These are phyloP conservation scores for Phialocephala sp. DNA, from an alignment of 2,329 filamentous ascomycete genomes.

Conservation along the genomic window DNA sequence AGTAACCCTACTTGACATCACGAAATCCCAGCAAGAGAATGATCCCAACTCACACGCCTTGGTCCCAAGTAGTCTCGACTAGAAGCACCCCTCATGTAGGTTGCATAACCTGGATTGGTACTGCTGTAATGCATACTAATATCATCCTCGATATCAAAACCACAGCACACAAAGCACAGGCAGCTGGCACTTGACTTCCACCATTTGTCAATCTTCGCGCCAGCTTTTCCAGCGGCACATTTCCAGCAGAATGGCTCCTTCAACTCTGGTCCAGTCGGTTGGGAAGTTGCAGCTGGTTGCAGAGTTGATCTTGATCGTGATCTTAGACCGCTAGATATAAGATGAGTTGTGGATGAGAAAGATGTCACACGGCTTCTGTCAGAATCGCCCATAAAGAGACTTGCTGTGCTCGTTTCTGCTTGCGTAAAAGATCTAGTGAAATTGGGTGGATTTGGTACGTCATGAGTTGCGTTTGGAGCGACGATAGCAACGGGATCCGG, in stretches of 20 bases:
- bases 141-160: constrained; percentile 35
- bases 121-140: background rate
- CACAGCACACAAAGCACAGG: constrained; percentile 38
- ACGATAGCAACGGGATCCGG: background rate
- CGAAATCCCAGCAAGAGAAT: background rate
- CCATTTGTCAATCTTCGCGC: constrained; percentile 34
- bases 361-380: constrained; percentile 18
- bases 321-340: constrained; percentile 27
- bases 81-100: background rate
- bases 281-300: background rate
- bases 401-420: background rate
- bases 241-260: constrained; percentile 36
- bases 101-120: background rate
- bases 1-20: background rate
- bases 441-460: background rate
- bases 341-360: constrained; percentile 28
- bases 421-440: background rate
- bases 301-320: constrained; percentile 2
- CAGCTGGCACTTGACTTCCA: constrained; percentile 29
- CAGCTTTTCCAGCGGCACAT: constrained; percentile 32
- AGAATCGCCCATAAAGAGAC: background rate
- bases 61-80: background rate
- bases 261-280: background rate
- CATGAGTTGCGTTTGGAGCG: background rate
- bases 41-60: background rate